phyloP scores from a whole-genome alignment of 768 basidiomycete species.

The Bullera alba region DNA sequence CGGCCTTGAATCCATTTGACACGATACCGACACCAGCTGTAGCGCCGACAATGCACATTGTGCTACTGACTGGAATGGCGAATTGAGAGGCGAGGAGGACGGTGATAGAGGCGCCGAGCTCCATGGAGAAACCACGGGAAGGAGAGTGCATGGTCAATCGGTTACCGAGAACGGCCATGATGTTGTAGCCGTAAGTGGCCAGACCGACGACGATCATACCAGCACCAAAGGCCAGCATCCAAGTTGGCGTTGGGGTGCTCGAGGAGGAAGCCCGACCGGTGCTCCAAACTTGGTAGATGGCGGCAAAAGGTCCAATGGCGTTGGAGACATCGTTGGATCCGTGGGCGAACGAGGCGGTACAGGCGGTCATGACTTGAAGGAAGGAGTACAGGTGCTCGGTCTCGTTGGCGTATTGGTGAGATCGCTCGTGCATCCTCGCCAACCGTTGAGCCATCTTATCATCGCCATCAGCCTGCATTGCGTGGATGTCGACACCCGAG shows the following conservation, averaged over 20 bases:
- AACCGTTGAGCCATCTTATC: conserved; percentile 35
- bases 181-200: conserved; percentile 44
- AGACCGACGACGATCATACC: conserved; percentile 30
- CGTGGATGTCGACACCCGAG: conserved; percentile 41
- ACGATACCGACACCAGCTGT: conserved; percentile 46
- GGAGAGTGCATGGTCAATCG: conserved; percentile 47
- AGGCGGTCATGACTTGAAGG: conserved; percentile 49
- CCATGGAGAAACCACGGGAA: conserved; percentile 48
- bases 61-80: conserved; percentile 46
- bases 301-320: conserved; percentile 46
- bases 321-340: conserved; percentile 49
- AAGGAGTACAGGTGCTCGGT: conserved; percentile 49
- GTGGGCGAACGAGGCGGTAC: conserved; percentile 50
- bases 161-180: conserved; percentile 46
- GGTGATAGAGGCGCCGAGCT: conserved; percentile 47
- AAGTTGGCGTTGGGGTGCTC: conserved; percentile 42
- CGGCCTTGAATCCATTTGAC: conserved; percentile 36
- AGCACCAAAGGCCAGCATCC: conserved; percentile 46
- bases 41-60: conserved; percentile 44
- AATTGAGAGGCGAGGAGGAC: conserved; percentile 48
- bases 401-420: conserved; percentile 48
- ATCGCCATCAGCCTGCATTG: conserved; percentile 21
- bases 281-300: conserved; percentile 47
- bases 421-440: conserved; percentile 37
- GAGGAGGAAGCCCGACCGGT: conserved; percentile 22